Conservation (phyloP, 192 early-diverging fungal species). For the Backusella westeae region DNA sequence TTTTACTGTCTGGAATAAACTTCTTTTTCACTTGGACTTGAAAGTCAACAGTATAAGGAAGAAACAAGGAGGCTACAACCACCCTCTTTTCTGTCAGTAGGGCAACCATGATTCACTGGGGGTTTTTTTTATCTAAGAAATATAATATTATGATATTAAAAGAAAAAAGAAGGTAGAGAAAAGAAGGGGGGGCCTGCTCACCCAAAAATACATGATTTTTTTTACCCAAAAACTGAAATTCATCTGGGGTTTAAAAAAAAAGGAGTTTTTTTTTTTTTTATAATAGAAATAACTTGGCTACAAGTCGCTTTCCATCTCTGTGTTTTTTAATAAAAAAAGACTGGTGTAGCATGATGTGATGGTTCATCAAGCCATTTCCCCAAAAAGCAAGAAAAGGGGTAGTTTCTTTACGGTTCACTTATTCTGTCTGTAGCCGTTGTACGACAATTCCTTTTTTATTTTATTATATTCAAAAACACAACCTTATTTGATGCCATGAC, state of each 20-base stretch:
- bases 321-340: too few species aligned
- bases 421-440: not conserved
- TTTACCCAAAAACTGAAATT: too few species aligned
- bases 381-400: not conserved
- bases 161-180: constrained; percentile 9
- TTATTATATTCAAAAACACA: too few species aligned
- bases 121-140: not conserved
- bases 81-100: constrained; percentile 45
- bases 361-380: not conserved
- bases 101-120: not conserved
- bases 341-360: too few species aligned
- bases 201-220: not conserved
- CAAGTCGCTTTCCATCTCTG: too few species aligned
- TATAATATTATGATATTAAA: not conserved
- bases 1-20: constrained; percentile 24
- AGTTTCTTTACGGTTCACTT: not conserved
- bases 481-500: not conserved
- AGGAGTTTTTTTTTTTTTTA: too few species aligned
- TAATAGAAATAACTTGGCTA: too few species aligned
- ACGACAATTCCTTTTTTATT: not conserved
- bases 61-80: constrained; percentile 70
- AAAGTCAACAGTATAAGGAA: constrained; percentile 72
- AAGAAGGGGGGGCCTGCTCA: not conserved
- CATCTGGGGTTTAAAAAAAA: too few species aligned
- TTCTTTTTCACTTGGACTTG: constrained; percentile 43